A percentile compares a stretch with the other conserved stretches of the same genome.
phyloP scores from a whole-genome alignment of 768 basidiomycete species.

The Russula sp. region DNA sequence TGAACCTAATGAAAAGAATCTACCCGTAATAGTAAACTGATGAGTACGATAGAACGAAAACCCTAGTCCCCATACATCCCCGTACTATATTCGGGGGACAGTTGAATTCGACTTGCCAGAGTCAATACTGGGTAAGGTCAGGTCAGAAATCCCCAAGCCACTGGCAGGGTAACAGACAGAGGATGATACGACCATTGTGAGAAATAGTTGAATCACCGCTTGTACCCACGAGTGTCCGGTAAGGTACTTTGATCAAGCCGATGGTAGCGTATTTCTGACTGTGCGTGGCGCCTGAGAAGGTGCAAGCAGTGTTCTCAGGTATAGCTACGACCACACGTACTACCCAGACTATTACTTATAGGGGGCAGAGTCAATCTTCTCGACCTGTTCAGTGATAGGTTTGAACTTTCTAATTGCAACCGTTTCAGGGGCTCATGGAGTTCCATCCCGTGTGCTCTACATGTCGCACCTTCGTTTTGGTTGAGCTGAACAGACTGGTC shows the following conservation, averaged over 20 bases:
- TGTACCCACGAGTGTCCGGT: not conserved
- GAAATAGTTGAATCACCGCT: not conserved
- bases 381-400: not conserved
- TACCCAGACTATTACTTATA: not conserved
- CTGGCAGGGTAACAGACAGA: not conserved
- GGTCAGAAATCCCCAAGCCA: too few species aligned
- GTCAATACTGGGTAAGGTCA: not conserved
- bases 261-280: not conserved
- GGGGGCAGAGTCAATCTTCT: not conserved
- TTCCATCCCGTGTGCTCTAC: too few species aligned
- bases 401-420: too few species aligned
- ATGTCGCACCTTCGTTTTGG: too few species aligned
- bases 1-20: not conserved
- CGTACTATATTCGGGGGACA: too few species aligned
- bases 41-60: not conserved
- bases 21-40: not conserved
- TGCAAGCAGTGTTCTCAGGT: not conserved
- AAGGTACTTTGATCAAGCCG: not conserved
- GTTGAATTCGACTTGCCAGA: not conserved
- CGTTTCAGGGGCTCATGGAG: too few species aligned
- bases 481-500: too few species aligned
- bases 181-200: not conserved
- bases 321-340: not conserved
- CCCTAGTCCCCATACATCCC: not conserved
- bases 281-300: too few species aligned